phyloP scores from a whole-genome alignment of 2,329 filamentous ascomycete species.

The Aspergillus proliferans region DNA sequence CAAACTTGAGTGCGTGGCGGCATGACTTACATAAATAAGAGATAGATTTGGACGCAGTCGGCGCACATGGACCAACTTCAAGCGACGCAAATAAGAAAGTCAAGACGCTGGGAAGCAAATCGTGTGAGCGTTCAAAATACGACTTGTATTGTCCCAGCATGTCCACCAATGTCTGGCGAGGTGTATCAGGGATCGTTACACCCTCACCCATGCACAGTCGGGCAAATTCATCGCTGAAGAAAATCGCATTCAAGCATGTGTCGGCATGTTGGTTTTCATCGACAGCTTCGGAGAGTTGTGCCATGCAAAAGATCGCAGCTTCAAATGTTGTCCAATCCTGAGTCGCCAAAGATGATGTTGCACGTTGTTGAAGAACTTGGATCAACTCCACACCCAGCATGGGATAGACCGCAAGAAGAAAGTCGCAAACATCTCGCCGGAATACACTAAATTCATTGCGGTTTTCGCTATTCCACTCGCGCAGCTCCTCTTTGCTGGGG shows the following conservation, averaged over 20 bases:
- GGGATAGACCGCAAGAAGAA: slow-evolving; percentile 38
- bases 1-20: slow-evolving; percentile 32
- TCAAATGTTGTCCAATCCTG: slow-evolving; percentile 40
- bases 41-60: slow-evolving; percentile 39
- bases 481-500: slow-evolving; percentile 25
- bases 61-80: slow-evolving; percentile 35
- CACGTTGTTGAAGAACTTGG: slow-evolving; percentile 35
- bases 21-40: slow-evolving; percentile 40
- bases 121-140: slow-evolving; percentile 39
- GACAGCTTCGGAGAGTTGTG: slow-evolving; percentile 40
- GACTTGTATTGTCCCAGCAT: slow-evolving; percentile 39
- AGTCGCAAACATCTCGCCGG: slow-evolving; percentile 42
- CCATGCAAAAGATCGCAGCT: slow-evolving; percentile 39
- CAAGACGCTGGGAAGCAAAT: slow-evolving; percentile 34
- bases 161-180: slow-evolving; percentile 37
- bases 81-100: slow-evolving; percentile 42
- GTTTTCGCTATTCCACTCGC: slow-evolving; percentile 39
- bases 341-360: slow-evolving; percentile 25
- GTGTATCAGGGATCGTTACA: slow-evolving; percentile 28
- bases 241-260: slow-evolving; percentile 35
- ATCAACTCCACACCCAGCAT: slow-evolving; percentile 38
- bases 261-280: slow-evolving; percentile 40
- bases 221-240: slow-evolving; percentile 32
- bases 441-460: slow-evolving; percentile 38
- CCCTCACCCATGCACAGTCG: slow-evolving; percentile 26